Evolutionary conservation across 1,284 basidiomycete genomes (phyloP).

Genomic region (Inonotus obliquus): DNA sequence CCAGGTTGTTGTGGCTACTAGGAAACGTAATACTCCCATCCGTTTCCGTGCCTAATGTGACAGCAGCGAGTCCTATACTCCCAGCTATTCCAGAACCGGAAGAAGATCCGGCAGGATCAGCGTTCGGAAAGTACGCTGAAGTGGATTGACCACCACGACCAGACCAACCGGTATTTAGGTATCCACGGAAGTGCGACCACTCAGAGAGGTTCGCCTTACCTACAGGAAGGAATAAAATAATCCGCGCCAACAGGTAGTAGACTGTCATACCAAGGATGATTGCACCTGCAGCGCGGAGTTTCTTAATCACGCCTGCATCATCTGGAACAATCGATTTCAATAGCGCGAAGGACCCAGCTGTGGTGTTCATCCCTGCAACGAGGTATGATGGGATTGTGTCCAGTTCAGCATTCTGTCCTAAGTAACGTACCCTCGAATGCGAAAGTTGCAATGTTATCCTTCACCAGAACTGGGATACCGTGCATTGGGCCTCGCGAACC

Average conservation of each 20-base stretch:
- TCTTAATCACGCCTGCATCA: slow-evolving; percentile 36
- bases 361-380: slow-evolving; percentile 39
- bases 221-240: not conserved
- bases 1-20: slow-evolving; percentile 47
- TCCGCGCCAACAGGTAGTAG: not conserved
- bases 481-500: slow-evolving; percentile 53
- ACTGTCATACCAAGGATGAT: slow-evolving; percentile 36
- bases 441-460: slow-evolving; percentile 53
- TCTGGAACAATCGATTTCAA: slow-evolving; percentile 38
- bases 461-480: slow-evolving; percentile 66
- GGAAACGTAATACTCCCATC: slow-evolving; percentile 60
- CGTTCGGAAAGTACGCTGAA: slow-evolving; percentile 55
- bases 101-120: slow-evolving; percentile 60
- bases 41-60: slow-evolving; percentile 60
- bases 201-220: slow-evolving; percentile 63
- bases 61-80: slow-evolving; percentile 58
- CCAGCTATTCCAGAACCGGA: slow-evolving; percentile 59
- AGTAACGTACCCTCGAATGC: slow-evolving; percentile 42
- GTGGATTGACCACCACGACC: slow-evolving; percentile 61
- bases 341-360: slow-evolving; percentile 40
- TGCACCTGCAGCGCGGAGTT: slow-evolving; percentile 39
- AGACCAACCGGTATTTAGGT: slow-evolving; percentile 57
- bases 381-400: not conserved
- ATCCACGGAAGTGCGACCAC: slow-evolving; percentile 55
- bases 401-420: not conserved